Evolutionary conservation across 2,329 filamentous ascomycete genomes (phyloP), one percentile per base, ranked within the genome.

Genomic region (Bipolaris cookei): DNA sequence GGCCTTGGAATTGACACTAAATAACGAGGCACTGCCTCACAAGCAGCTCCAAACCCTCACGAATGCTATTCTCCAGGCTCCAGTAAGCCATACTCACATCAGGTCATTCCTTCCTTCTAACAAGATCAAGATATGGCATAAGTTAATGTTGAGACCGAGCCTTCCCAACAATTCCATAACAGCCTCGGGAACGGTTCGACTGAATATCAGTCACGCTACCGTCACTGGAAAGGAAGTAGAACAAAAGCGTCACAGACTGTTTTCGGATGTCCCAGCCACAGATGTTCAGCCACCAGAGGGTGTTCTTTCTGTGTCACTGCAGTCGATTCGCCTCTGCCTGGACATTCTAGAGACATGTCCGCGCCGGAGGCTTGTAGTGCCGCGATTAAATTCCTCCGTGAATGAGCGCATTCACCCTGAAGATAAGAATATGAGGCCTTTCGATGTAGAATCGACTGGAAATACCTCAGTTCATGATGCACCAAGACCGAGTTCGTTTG

Each of bases 231-330:
- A 61, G 16, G 20, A 53, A 6, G 43, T 56, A 18, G 48, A 45
- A 11, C 60, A 56, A 43, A 53, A 53, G 52, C 48, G 39, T 13
- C 70, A 74, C 51, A 68, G 66, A 18, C 44, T 74, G 6, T 57
- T 59, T 2, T 45, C 55, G 13, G 62, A 64, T n/a, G 66, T 73
- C 0, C 64, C 70, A n/a, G 51, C 56, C 10, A 54, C 63, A 39
- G 71, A 76, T 39, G 23, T 74, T 4, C 66, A 59, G 20, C 72
- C 77, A 18, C 74, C 77, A 8, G 58, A 66, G 13, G 68, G 66
- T 3, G 47, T 77, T 11, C 38, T 62, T 4, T 51, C 47, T 1
- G 20, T 74, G 11, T 50, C 25, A 13, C 64, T 79, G 1, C 55
- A 74, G 4, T 65, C 61, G 6, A 63, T 79, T 3, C 59, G 56